A percentile compares a stretch with the other conserved stretches of the same genome.
Conservation (phyloP, 2,329 filamentous ascomycete species). For the Paraphaeosphaeria sporulosa region DNA sequence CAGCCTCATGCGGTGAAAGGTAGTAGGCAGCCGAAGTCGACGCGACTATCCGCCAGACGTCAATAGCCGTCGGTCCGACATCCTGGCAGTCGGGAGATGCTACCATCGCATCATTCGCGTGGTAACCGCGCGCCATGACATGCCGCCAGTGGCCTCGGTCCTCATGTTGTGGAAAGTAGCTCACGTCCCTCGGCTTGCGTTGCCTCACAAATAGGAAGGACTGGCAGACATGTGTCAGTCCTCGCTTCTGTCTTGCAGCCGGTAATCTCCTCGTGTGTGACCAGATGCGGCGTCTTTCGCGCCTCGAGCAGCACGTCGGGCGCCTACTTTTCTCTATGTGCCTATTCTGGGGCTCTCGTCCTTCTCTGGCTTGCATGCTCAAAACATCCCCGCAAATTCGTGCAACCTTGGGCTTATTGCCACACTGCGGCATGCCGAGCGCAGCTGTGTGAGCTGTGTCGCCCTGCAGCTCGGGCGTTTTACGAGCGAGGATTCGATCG, state of each 20-base stretch:
- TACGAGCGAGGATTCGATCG: constrained; percentile 3
- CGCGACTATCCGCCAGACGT: constrained; percentile 22
- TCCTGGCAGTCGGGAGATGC: constrained; percentile 23
- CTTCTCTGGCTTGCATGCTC: constrained; percentile 24
- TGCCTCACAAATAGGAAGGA: constrained; percentile 31
- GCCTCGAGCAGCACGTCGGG: constrained; percentile 16
- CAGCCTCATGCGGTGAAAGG: constrained; percentile 12
- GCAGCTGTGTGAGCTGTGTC: constrained; percentile 16
- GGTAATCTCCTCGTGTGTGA: constrained; percentile 15
- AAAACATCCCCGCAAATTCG: constrained; percentile 25
- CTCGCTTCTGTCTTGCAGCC: constrained; percentile 15
- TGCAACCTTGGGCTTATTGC: constrained; percentile 19
- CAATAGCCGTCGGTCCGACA: constrained; percentile 24
- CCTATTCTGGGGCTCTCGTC: constrained; percentile 33
- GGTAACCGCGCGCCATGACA: constrained; percentile 18
- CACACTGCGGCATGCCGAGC: constrained; percentile 12
- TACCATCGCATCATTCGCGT: constrained; percentile 20
- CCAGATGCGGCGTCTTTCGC: constrained; percentile 24
- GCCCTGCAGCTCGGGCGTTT: constrained; percentile 16
- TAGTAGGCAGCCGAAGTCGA: not conserved
- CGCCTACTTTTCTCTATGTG: constrained; percentile 25
- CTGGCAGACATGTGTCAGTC: constrained; percentile 24
- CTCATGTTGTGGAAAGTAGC: constrained; percentile 27
- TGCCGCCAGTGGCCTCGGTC: constrained; percentile 22
- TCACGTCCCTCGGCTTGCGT: constrained; percentile 18